Percentiles rank a stretch among this genome's conserved stretches.
phyloP scores from a whole-genome alignment of 2,329 filamentous ascomycete genomes.

The Arthrobotrys sinensis region DNA sequence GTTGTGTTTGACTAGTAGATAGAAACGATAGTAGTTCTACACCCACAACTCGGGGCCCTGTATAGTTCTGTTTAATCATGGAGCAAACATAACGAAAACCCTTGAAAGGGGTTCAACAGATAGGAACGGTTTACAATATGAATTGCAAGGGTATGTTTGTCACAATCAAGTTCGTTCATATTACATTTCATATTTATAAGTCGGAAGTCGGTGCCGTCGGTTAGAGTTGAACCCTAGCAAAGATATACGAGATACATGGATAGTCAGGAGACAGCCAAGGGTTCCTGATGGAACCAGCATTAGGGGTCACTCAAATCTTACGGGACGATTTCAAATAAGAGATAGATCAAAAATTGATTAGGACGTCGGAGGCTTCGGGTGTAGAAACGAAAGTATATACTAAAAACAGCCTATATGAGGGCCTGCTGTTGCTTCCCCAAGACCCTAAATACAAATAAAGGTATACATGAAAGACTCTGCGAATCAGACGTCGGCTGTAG shows the following conservation, averaged over 20 bases:
- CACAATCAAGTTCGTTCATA: no score
- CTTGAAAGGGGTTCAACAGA: no score
- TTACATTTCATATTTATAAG: neutral
- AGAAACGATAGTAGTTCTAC: no score
- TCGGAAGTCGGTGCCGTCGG: constrained; percentile 2
- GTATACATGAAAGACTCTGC: constrained; percentile 34
- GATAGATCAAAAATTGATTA: constrained; percentile 30
- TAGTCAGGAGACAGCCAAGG: neutral
- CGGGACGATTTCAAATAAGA: neutral
- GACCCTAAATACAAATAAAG: constrained; percentile 34
- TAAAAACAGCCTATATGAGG: constrained; percentile 37
- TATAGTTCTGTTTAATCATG: no score
- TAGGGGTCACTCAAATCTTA: neutral
- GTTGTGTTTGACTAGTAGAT: no score
- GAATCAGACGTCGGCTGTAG: constrained; percentile 20
- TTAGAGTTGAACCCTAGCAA: neutral
- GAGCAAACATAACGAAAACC: no score
- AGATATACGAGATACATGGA: neutral
- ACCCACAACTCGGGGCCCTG: no score
- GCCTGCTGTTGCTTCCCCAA: constrained; percentile 27
- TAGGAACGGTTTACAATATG: no score
- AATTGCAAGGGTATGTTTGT: no score
- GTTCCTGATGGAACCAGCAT: neutral
- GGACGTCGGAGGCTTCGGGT: constrained; percentile 30
- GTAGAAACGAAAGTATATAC: constrained; percentile 47